phyloP scores from a whole-genome alignment of 192 early-diverging fungal species.

The Coemansia sp. region DNA sequence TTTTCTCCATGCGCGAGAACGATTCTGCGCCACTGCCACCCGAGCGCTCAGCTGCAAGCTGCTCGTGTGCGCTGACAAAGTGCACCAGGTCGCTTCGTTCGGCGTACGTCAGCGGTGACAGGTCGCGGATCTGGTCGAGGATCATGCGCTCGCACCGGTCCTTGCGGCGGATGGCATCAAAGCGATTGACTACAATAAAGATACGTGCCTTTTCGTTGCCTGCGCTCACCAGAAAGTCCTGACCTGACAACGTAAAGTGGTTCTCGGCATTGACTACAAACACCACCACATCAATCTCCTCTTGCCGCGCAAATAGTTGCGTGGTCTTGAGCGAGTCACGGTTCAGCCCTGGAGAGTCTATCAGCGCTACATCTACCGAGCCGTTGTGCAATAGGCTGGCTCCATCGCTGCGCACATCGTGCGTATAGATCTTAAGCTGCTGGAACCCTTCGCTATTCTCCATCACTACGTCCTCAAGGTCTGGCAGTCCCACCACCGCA shows the following conservation, averaged over 20 bases:
- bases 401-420: conserved; percentile 47
- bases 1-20: conserved; percentile 81
- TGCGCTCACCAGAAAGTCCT: conserved; percentile 93
- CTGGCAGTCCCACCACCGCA: conserved; percentile 61
- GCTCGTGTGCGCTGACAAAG: conserved; percentile 79
- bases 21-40: conserved; percentile 44
- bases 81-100: conserved; percentile 91
- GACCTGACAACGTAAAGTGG: conserved; percentile 96
- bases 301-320: conserved; percentile 93
- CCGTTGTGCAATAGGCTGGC: conserved; percentile 90
- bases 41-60: conserved; percentile 36
- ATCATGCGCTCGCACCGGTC: conserved; percentile 92
- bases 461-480: conserved; percentile 79
- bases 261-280: conserved; percentile 99
- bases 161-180: conserved; percentile 91
- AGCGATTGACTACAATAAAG: conserved; percentile 97
- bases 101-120: conserved; percentile 90
- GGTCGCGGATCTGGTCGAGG: conserved; percentile 92
- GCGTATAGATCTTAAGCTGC: conserved; percentile 89
- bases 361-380: conserved; percentile 91
- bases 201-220: conserved; percentile 99
- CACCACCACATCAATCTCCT: conserved; percentile 98
- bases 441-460: conserved; percentile 79
- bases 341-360: conserved; percentile 98
- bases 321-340: conserved; percentile 98